These are phyloP conservation scores for Leccinum solheimii DNA, from an alignment of 1,284 basidiomycete genomes.

Conservation along the genomic window DNA sequence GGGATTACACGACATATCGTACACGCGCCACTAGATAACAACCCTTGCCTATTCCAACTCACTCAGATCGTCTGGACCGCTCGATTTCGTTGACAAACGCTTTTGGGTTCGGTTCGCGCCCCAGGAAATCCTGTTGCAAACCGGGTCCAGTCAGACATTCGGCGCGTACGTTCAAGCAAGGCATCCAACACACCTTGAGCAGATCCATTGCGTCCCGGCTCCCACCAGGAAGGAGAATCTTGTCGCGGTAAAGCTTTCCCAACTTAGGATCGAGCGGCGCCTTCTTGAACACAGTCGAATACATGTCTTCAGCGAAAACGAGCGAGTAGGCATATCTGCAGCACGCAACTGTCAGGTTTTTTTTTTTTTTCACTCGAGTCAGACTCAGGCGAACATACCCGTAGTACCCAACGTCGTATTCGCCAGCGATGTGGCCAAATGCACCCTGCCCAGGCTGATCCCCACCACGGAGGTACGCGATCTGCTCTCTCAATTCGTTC, in stretches of 20 bases:
- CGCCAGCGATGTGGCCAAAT: slow-evolving; percentile 11
- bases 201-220: slow-evolving; percentile 61
- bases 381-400: not conserved
- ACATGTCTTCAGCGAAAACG: slow-evolving; percentile 38
- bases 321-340: slow-evolving; percentile 32
- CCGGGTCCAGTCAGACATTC: not conserved
- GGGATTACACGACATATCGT: not conserved
- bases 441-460: slow-evolving; percentile 59
- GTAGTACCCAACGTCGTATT: not conserved
- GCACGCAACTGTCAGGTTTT: not conserved
- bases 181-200: slow-evolving; percentile 43
- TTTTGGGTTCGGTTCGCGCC: slow-evolving; percentile 71
- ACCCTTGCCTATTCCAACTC: not conserved
- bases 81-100: slow-evolving; percentile 43
- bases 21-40: not conserved
- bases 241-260: slow-evolving; percentile 51
- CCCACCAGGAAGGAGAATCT: slow-evolving; percentile 53
- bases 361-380: not conserved
- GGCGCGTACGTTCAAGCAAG: not conserved
- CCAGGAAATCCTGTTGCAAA: slow-evolving; percentile 62
- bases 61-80: not conserved
- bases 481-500: slow-evolving; percentile 65
- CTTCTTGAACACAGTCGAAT: slow-evolving; percentile 58
- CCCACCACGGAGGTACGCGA: slow-evolving; percentile 68
- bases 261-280: slow-evolving; percentile 64